phyloP scores from a whole-genome alignment of 169 alveolate species.

The Plasmodium coatneyi region DNA sequence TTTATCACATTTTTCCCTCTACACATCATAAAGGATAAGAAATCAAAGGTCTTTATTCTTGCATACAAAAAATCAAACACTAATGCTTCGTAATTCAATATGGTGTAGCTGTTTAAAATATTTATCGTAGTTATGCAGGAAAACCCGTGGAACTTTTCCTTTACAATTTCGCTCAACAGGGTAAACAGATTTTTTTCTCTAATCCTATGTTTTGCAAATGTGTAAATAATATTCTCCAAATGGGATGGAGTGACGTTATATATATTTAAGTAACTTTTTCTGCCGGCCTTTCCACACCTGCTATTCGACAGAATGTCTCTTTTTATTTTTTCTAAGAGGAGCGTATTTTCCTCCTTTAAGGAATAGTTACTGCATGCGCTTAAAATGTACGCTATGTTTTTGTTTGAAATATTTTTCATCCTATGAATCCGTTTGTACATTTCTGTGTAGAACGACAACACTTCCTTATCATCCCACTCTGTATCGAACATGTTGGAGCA shows the following conservation, averaged over 20 bases:
- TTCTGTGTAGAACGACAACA: constrained; percentile 23
- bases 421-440: constrained; percentile 41
- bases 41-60: constrained; percentile 62
- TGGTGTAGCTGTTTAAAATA: constrained; percentile 49
- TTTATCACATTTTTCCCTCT: constrained; percentile 67
- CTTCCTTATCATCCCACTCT: constrained; percentile 11
- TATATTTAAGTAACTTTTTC: constrained; percentile 16
- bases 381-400: constrained; percentile 64
- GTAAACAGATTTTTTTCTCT: constrained; percentile 32
- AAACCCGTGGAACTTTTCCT: constrained; percentile 67
- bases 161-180: constrained; percentile 59
- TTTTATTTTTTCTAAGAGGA: constrained; percentile 24
- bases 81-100: constrained; percentile 50
- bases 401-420: constrained; percentile 62
- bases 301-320: constrained; percentile 26
- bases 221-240: constrained; percentile 68
- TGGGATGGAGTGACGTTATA: constrained; percentile 68
- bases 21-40: constrained; percentile 60
- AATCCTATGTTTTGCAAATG: constrained; percentile 54
- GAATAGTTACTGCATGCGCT: constrained; percentile 42
- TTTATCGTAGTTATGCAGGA: constrained; percentile 64
- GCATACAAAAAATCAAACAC: constrained; percentile 58
- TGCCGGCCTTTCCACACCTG: background rate
- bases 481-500: constrained; percentile 11
- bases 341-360: constrained; percentile 37